Percentiles rank a stretch among this genome's conserved stretches.
Evolutionary conservation across 2,329 filamentous ascomycete species (phyloP).

Genomic region (Arthrinium phaeospermum): DNA sequence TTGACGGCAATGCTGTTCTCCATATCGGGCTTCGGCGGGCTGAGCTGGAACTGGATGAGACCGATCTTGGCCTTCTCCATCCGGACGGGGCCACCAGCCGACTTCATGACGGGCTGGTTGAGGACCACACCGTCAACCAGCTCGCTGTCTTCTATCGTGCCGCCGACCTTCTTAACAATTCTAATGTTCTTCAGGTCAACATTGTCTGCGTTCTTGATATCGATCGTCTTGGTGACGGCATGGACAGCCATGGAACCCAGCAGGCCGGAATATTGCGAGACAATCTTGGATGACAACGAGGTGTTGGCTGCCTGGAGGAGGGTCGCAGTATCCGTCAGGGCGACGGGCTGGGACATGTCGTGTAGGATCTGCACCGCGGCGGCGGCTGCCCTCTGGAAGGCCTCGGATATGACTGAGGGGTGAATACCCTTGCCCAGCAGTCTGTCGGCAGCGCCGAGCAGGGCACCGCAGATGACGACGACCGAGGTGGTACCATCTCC

Average conservation of each 20-base stretch:
- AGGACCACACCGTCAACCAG: slow-evolving; percentile 94
- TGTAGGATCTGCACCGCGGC: slow-evolving; percentile 89
- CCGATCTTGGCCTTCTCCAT: slow-evolving; percentile 99
- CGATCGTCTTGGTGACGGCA: slow-evolving; percentile 93
- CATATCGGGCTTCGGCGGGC: slow-evolving; percentile 99
- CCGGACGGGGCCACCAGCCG: slow-evolving; percentile 83
- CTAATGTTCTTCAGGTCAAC: slow-evolving; percentile 96
- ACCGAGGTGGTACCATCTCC: slow-evolving; percentile 98
- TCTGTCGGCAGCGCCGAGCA: slow-evolving; percentile 91
- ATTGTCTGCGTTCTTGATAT: slow-evolving; percentile 93
- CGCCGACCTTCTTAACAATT: slow-evolving; percentile 96
- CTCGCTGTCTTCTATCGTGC: slow-evolving; percentile 98
- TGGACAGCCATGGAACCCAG: slow-evolving; percentile 98
- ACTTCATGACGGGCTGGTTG: slow-evolving; percentile 92
- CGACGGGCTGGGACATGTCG: slow-evolving; percentile 94
- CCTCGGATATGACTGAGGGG: slow-evolving; percentile 95
- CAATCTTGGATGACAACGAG: slow-evolving; percentile 97
- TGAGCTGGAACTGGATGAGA: slow-evolving; percentile 97
- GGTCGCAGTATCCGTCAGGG: slow-evolving; percentile 83
- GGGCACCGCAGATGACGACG: slow-evolving; percentile 94
- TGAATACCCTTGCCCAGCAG: slow-evolving; percentile 93
- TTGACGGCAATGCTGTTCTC: slow-evolving; percentile 99
- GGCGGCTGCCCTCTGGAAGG: slow-evolving; percentile 92
- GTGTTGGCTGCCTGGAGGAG: slow-evolving; percentile 97
- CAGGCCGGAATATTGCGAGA: slow-evolving; percentile 93